These are phyloP conservation scores for Diaporthe capsici DNA, from an alignment of 2,329 filamentous ascomycete species.

Conservation along the genomic window DNA sequence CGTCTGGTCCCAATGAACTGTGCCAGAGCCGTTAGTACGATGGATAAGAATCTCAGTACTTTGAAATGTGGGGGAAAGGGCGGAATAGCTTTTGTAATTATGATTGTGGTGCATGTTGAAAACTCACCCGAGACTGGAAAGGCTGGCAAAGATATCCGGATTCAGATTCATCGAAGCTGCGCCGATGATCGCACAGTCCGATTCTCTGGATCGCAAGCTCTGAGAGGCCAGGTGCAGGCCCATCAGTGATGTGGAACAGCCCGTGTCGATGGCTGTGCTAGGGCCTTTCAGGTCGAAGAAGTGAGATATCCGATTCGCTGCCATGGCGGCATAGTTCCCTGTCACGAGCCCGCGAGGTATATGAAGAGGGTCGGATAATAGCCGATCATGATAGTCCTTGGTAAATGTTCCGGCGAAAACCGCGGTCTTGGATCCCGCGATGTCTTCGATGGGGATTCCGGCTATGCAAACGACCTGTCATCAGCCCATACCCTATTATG, in stretches of 20 bases:
- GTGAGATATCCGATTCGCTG: conserved; percentile 58
- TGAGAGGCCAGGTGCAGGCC: conserved; percentile 43
- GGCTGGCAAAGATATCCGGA: conserved; percentile 38
- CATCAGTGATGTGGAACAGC: conserved; percentile 58
- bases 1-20: conserved; percentile 3
- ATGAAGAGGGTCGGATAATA: conserved; percentile 45
- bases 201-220: neutral
- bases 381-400: conserved; percentile 50
- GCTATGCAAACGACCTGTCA: neutral
- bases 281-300: conserved; percentile 58
- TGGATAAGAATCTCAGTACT: too few species aligned
- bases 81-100: too few species aligned
- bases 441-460: conserved; percentile 41
- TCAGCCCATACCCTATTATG: too few species aligned
- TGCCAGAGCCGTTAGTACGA: too few species aligned
- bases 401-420: conserved; percentile 52
- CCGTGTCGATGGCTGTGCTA: conserved; percentile 61
- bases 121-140: neutral
- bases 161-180: conserved; percentile 45
- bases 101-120: too few species aligned
- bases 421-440: conserved; percentile 50
- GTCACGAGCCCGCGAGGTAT: conserved; percentile 50
- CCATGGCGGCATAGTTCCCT: conserved; percentile 52
- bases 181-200: conserved; percentile 43
- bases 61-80: too few species aligned